phyloP scores from a whole-genome alignment of 495 filamentous ascomycete species.

The Bacidia gigantensis region DNA sequence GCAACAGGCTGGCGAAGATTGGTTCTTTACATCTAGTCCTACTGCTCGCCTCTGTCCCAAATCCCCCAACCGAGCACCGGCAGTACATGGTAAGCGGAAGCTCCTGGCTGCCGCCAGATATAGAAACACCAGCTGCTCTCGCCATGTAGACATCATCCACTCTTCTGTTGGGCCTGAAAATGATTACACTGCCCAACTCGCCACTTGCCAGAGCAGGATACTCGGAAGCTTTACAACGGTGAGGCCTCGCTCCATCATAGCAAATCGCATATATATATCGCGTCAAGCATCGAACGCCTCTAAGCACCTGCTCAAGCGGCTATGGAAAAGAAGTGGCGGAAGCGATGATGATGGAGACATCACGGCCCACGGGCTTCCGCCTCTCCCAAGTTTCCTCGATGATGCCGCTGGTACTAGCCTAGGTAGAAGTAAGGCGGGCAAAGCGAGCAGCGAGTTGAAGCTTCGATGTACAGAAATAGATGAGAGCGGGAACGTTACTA shows the following conservation, averaged over 20 bases:
- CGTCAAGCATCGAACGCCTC: slow-evolving; percentile 31
- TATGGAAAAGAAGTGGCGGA: slow-evolving; percentile 35
- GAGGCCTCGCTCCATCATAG: neutral
- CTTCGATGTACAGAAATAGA: slow-evolving; percentile 92
- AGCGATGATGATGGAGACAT: neutral
- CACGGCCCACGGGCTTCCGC: slow-evolving; percentile 39
- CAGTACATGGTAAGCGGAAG: neutral
- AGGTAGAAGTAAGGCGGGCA: slow-evolving; percentile 49
- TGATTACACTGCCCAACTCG: neutral
- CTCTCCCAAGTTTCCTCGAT: slow-evolving; percentile 30
- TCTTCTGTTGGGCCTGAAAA: neutral
- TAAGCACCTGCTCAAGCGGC: slow-evolving; percentile 39
- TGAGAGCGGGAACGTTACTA: slow-evolving; percentile 81
- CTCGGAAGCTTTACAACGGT: neutral
- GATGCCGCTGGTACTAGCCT: slow-evolving; percentile 36
- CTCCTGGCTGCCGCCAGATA: neutral
- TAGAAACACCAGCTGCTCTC: neutral
- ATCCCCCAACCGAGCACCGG: neutral
- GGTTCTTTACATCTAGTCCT: slow-evolving; percentile 27
- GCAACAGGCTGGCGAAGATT: slow-evolving; percentile 40
- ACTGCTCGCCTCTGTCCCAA: neutral
- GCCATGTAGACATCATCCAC: neutral
- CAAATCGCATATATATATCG: slow-evolving; percentile 1
- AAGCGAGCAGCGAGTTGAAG: slow-evolving; percentile 64
- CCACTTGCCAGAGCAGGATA: neutral